Percentiles rank a stretch among this genome's conserved stretches.
These are phyloP conservation scores for Sarcodon aspratus DNA, from an alignment of 768 basidiomycete genomes.

Conservation along the genomic window DNA sequence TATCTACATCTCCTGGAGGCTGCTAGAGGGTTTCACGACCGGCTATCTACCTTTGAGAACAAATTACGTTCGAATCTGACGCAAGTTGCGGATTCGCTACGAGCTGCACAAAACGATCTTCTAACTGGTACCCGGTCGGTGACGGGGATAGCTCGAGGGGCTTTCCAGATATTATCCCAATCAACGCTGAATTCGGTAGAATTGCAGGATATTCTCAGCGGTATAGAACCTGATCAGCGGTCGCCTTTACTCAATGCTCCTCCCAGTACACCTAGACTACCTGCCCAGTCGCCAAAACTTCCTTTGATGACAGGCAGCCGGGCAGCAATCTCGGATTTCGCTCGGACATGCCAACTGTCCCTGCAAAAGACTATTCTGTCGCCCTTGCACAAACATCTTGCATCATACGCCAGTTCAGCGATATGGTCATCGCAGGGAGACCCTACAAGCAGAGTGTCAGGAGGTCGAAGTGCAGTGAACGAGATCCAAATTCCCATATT, in stretches of 20 bases:
- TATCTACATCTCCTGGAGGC: conserved; percentile 78
- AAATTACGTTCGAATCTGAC: conserved; percentile 49
- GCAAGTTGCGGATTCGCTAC: conserved; percentile 50
- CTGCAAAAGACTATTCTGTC: conserved; percentile 78
- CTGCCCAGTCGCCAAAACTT: conserved; percentile 10
- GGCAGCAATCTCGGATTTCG: conserved; percentile 48
- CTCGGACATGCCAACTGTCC: conserved; percentile 62
- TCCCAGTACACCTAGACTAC: conserved; percentile 12
- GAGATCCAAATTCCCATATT: conserved; percentile 80
- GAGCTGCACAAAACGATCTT: conserved; percentile 42
- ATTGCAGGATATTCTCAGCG: conserved; percentile 49
- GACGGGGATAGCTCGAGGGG: conserved; percentile 52
- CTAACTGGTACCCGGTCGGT: conserved; percentile 32
- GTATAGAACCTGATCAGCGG: conserved; percentile 30
- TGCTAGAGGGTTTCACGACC: conserved; percentile 60
- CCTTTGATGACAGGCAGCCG: conserved; percentile 44
- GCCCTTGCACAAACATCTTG: conserved; percentile 67
- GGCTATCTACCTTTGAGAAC: conserved; percentile 55
- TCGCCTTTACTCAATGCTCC: conserved; percentile 6
- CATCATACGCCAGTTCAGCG: conserved; percentile 54
- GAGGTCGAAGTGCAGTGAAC: conserved; percentile 20
- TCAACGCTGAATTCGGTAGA: conserved; percentile 78
- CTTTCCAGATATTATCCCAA: conserved; percentile 66
- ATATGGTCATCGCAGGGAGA: conserved; percentile 44
- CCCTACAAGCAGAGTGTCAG: conserved; percentile 24